Percentiles rank a stretch among this genome's conserved stretches.
These are phyloP conservation scores for Prototheca stagnorum DNA, from an alignment of 163 green algal genomes.

Conservation along the genomic window DNA sequence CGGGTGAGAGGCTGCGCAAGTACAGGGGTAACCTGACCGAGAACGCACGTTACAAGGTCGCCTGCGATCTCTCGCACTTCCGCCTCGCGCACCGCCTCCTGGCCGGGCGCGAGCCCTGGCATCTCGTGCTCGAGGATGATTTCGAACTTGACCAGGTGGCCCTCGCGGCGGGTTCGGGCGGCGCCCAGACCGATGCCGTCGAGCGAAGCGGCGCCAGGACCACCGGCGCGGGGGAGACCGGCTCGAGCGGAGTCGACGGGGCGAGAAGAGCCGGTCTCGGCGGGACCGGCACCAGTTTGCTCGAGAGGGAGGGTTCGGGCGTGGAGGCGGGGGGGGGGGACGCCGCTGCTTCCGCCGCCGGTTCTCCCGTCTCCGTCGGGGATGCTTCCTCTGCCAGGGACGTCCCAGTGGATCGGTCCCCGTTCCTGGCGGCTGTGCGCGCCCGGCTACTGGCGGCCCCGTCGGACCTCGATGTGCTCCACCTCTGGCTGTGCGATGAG, in stretches of 20 bases:
- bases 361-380: too few species aligned
- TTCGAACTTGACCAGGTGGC: not conserved
- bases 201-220: not conserved
- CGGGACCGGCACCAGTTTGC: too few species aligned
- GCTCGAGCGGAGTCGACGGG: too few species aligned
- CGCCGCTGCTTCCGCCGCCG: too few species aligned
- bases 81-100: not conserved
- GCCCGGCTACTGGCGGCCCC: not conserved
- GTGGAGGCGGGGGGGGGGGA: too few species aligned
- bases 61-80: not conserved
- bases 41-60: conserved; percentile 4
- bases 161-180: not conserved
- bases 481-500: not conserved
- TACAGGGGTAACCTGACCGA: not conserved
- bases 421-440: not conserved
- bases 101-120: not conserved
- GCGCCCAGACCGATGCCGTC: not conserved
- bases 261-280: too few species aligned
- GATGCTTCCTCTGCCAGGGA: too few species aligned
- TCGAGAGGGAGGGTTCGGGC: too few species aligned
- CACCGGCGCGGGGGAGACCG: not conserved
- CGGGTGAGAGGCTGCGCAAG: not conserved
- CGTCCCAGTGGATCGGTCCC: too few species aligned
- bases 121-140: conserved; percentile 3
- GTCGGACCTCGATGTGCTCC: not conserved